Base-by-base conservation (phyloP, 257 asterid genomes). In the Catharanthus roseus region DNA sequence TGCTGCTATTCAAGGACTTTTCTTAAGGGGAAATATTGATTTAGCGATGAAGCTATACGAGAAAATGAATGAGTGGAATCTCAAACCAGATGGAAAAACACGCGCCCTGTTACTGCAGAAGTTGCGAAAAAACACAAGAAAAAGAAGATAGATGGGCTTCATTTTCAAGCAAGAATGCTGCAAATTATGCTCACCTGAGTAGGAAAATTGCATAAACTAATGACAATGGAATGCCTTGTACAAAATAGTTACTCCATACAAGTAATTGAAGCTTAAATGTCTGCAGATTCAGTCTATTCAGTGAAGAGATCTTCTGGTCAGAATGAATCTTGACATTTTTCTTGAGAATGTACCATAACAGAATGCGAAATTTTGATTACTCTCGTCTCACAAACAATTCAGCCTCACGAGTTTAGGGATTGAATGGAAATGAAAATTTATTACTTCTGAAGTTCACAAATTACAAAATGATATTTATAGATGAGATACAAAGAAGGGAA, bases 1-100 rank as follows among this genome's bases (percentile, higher is more conserved):
- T 85, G 88, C 93, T 70, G 96, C 97, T 60, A 87, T 93, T 76
- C 99, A 93, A 73, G 99, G 99, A 67, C 72, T 87, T 82, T 93
- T 90, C 74, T 80, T 91, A 82, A 79, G 85, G 79, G 85, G 87
- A 69, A 82, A 84, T 74, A 70, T 78, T 18, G 82, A 78, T 72
- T 76, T 83, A 73, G 97, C 97, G 4, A 87, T 78, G 77, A 87
- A 85, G 84, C 71, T 93, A 70, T 86, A 91, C 72, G 29, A 6
- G 69, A 87, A 82, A 70, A 91, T 93, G 97, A 86, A 77, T 16
- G 81, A 86, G 81, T 82, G 83, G 75, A 86, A 92, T 78, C 88
- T 91, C 58, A 84, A 85, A 69, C 89, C 95, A 5, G 97, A 93
- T 81, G 93, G 95, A 34, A 93, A 89, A 79, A 93, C 99, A 7